Percentiles rank a stretch among this genome's conserved stretches.
Conservation (phyloP, 768 basidiomycete genomes). For the Serendipita sp. region DNA sequence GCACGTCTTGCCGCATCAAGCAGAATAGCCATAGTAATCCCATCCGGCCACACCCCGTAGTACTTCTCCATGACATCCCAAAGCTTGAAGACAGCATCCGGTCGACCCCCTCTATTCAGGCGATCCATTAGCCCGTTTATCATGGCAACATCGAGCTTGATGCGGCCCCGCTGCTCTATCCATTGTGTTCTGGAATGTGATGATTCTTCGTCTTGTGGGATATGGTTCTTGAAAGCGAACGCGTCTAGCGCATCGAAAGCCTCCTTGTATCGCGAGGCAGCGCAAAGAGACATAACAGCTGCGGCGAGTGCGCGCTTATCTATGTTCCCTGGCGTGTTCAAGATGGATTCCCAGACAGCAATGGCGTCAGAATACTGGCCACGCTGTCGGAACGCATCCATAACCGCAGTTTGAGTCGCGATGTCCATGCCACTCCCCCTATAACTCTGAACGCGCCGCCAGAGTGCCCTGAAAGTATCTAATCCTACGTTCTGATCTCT, state of each 20-base stretch:
- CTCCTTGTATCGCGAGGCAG: constrained; percentile 26
- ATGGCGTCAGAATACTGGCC: constrained; percentile 26
- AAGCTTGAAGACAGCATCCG: constrained; percentile 45
- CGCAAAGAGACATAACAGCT: constrained; percentile 35
- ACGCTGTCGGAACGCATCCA: constrained; percentile 36
- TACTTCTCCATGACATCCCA: constrained; percentile 51
- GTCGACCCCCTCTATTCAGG: constrained; percentile 36
- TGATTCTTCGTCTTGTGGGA: constrained; percentile 12
- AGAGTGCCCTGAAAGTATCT: neutral
- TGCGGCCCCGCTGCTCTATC: constrained; percentile 16
- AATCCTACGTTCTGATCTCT: neutral
- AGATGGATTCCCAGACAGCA: constrained; percentile 28
- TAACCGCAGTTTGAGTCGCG: constrained; percentile 36
- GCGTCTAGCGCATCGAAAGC: constrained; percentile 38
- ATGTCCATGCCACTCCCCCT: constrained; percentile 11
- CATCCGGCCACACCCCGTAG: constrained; percentile 42
- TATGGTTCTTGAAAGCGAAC: constrained; percentile 14
- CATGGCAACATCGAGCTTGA: constrained; percentile 16
- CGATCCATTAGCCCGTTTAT: constrained; percentile 28
- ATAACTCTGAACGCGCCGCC: neutral
- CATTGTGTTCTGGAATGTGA: constrained; percentile 16
- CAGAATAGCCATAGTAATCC: constrained; percentile 40
- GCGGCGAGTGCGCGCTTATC: constrained; percentile 34
- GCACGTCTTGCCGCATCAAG: constrained; percentile 45
- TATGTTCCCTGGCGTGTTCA: constrained; percentile 18